phyloP scores from a whole-genome alignment of 495 filamentous ascomycete species.

The Barbatosphaeria neglecta region DNA sequence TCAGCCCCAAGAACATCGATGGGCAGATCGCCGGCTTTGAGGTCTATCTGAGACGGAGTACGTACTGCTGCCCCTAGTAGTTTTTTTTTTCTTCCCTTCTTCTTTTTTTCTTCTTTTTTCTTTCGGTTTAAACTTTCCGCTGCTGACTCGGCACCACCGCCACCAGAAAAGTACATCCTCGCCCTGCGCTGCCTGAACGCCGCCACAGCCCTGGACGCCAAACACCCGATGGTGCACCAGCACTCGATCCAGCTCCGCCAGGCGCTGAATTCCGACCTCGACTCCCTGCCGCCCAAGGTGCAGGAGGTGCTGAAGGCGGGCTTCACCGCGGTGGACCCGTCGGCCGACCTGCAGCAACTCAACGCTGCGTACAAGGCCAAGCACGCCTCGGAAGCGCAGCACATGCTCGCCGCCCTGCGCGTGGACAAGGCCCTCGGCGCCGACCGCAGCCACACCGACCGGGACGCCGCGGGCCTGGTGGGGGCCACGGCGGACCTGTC shows the following conservation, averaged over 20 bases:
- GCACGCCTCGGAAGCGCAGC: constrained; percentile 50
- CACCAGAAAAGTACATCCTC: constrained; percentile 66
- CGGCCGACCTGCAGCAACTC: constrained; percentile 47
- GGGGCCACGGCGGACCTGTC: constrained; percentile 39
- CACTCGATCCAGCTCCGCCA: constrained; percentile 61
- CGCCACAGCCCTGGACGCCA: constrained; percentile 53
- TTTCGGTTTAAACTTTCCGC: neutral
- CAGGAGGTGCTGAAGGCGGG: constrained; percentile 54
- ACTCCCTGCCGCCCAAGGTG: constrained; percentile 45
- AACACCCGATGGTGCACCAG: constrained; percentile 66
- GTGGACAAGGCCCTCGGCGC: constrained; percentile 49
- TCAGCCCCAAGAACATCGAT: constrained; percentile 69
- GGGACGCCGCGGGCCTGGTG: constrained; percentile 48
- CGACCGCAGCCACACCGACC: constrained; percentile 44
- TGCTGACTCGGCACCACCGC: constrained; percentile 1
- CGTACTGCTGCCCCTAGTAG: constrained; percentile 22
- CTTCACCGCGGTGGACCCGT: constrained; percentile 48
- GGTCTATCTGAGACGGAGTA: constrained; percentile 69
- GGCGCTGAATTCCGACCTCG: constrained; percentile 43
- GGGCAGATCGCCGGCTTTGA: constrained; percentile 81
- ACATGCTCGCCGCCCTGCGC: constrained; percentile 52
- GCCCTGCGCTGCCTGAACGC: constrained; percentile 78
- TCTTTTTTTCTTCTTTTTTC: neutral
- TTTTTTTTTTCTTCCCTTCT: no score
- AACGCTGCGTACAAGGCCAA: constrained; percentile 55